A percentile compares a stretch with the other conserved stretches of the same genome.
Evolutionary conservation across 2,329 filamentous ascomycete genomes (phyloP).

Genomic region (Hypoxylon sp.): DNA sequence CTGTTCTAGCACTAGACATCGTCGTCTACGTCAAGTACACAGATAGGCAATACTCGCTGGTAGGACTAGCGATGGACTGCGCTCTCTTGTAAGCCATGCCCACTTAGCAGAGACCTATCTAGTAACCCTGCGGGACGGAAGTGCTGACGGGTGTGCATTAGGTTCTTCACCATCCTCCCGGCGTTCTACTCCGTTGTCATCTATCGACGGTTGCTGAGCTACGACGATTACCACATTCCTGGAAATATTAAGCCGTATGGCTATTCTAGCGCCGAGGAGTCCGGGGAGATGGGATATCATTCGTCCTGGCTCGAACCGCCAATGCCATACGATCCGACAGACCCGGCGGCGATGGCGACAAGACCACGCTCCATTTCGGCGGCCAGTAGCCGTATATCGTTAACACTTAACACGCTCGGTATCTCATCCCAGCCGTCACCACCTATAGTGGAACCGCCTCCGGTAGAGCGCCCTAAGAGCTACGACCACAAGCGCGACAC

Average conservation of each 20-base stretch:
- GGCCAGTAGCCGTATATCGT: conserved; percentile 43
- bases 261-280: conserved; percentile 53
- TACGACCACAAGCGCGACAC: conserved; percentile 63
- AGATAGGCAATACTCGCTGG: conserved; percentile 62
- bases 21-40: conserved; percentile 61
- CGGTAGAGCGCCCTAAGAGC: conserved; percentile 43
- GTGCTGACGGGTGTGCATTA: conserved; percentile 42
- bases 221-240: conserved; percentile 65
- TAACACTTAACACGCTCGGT: conserved; percentile 40
- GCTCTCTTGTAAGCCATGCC: conserved; percentile 60
- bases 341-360: conserved; percentile 16
- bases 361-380: conserved; percentile 45
- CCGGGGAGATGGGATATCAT: conserved; percentile 45
- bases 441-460: conserved; percentile 15
- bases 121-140: neutral
- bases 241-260: conserved; percentile 64
- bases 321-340: conserved; percentile 46
- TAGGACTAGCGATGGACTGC: conserved; percentile 63
- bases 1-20: conserved; percentile 64
- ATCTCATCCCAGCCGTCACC: conserved; percentile 32
- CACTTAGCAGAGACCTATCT: neutral
- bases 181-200: conserved; percentile 61
- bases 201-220: conserved; percentile 62
- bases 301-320: conserved; percentile 38
- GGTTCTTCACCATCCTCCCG: conserved; percentile 59